Base-by-base conservation (phyloP, 768 basidiomycete species). In the Boletus sp. region DNA sequence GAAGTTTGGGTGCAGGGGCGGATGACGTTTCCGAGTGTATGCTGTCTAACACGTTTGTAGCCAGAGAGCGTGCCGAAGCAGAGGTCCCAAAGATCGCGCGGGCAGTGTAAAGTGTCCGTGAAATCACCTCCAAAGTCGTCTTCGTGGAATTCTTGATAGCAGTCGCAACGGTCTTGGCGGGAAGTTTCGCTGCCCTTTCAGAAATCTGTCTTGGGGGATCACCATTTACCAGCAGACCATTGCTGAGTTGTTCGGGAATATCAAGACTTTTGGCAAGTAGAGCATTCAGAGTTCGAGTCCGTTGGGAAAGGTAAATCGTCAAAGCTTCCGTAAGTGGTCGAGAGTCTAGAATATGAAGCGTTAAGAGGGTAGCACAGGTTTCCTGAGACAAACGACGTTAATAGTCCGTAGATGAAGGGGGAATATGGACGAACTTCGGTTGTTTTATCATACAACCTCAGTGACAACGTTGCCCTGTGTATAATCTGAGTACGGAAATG, bases 401-500 rank as follows among this genome's bases (percentile, higher is more conserved):
- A 52, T 52, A 33, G 4, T 33, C 6, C 33, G 37, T 14, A 50
- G 4, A 47, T 18, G 30, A 8, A 9, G 17, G 2, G 3, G 33
- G 15, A 39, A 53, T 54, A 18, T 14, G 20, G 18, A 72, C 76
- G 51, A 69, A 87, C 87, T 67, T 83, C 79, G 12, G 78, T 68
- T 7, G 86, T 74, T n/a, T 78, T 70, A 8, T 75, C 73, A 37
- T 75, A 70, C 60, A 88, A 83, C 47, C 92, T 83, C 17, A 97
- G 76, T n/a, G 85, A 88, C 46, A 90, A 70, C 0, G 87, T 92
- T n/a, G 94, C 90, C 65, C 86, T 87, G 63, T 94, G 90, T 20
- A 90, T 83, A 59, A 98, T 95, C 66, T 96, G 94, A 1, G 87
- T 77, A 44, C 93, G 86, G 67, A 96, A 93, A 61, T 90, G 91